Evolutionary conservation across 1,284 basidiomycete species (phyloP), one percentile per base, ranked within the genome.

Genomic region (Cryptococcus sp.): DNA sequence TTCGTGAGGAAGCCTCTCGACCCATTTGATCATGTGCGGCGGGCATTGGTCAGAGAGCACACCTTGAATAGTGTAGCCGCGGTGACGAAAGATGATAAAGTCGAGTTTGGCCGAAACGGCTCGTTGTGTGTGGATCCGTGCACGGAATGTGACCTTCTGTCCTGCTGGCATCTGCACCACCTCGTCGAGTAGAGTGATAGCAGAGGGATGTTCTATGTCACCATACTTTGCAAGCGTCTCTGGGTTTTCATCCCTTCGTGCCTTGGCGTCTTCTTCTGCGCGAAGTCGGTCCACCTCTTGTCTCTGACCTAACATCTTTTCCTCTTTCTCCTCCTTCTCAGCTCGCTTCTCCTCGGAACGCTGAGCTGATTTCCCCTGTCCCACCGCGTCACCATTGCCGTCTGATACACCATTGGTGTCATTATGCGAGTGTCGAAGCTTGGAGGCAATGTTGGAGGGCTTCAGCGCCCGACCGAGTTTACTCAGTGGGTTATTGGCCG

Each of bases 11-110:
- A 83, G 64, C 10, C 73, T 65, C 29, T 78, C 73, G 23, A 78
- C 75, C 79, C 79, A 82, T 63, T 80, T 80, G 59, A 81, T 74
- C 80, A 83, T 82, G 59, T 81, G 78, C 57, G 55, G 52, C 23
- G 61, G 55, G 22, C 53, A 44, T 29, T 59, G 50, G 54, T 78
- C 72, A 10, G 75, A 70, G n/a, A 82, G 67, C 16, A 82, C 76
- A 23, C 78, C 80, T 65, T 82, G 81, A 16, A 83, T 77, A n/a
- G 78, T 80, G 53, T 77, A 66, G 37, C 75, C 69, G 55, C 78
- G 74, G 55, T 81, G 76, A n/a, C 82, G 75, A 57, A 83, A 72
- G 23, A 80, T 74, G 52, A 83, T 57, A 65, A 83, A 83, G 53
- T 78, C 79, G 58, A 83, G 75, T 61, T 81, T 81, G 59, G 81